A percentile compares a stretch with the other conserved stretches of the same genome.
Evolutionary conservation across 257 asterid genomes (phyloP).

Genomic region (Nicotiana undulata): DNA sequence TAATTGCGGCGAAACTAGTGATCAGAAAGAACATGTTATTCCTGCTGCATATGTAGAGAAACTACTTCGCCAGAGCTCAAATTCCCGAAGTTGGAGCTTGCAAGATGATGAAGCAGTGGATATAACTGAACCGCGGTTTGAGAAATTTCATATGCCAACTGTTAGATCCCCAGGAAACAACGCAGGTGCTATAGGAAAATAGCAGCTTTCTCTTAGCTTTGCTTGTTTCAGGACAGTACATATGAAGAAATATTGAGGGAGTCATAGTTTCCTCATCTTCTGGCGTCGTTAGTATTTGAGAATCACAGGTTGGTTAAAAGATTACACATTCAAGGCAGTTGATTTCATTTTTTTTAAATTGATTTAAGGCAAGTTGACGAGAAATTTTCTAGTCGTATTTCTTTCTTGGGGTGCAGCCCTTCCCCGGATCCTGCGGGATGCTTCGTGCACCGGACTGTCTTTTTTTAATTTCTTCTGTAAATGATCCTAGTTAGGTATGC

Average conservation of each 20-base stretch:
- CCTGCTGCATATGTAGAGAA: conserved; percentile 28
- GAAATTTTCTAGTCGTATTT: not conserved
- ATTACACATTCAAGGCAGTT: not conserved
- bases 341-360: not conserved
- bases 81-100: conserved; percentile 23
- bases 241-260: not conserved
- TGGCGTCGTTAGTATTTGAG: not conserved
- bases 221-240: not conserved
- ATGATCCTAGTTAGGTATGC: not conserved
- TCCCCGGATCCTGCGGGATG: too few relatives aligned
- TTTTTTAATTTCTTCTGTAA: not conserved
- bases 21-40: conserved; percentile 18
- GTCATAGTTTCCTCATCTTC: not conserved
- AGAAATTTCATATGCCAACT: conserved; percentile 51
- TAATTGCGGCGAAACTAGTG: conserved; percentile 10
- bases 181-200: not conserved
- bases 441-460: too few relatives aligned
- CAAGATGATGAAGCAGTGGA: conserved; percentile 67
- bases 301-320: not conserved
- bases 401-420: too few relatives aligned
- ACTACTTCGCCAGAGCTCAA: conserved; percentile 33
- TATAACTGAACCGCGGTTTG: conserved; percentile 75
- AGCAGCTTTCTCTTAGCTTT: not conserved
- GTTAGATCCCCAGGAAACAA: conserved; percentile 14
- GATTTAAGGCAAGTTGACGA: not conserved